Evolutionary conservation across 768 basidiomycete genomes (phyloP), one percentile per base, ranked within the genome.

Genomic region (Butyriboletus loyo): DNA sequence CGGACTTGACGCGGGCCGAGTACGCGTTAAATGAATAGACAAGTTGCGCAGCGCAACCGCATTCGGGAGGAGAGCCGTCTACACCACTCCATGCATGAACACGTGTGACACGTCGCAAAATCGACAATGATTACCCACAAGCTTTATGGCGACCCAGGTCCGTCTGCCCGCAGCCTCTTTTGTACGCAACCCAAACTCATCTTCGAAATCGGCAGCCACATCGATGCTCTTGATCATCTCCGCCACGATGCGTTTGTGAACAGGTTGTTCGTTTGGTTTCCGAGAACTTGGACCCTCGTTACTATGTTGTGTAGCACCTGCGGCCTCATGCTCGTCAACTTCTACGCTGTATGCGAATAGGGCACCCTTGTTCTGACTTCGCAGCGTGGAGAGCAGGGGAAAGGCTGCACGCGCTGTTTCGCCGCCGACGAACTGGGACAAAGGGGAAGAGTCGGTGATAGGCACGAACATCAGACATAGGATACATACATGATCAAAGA

Each of bases 341-440:
- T 95, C 92, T 25, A 92, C 91, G 45, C 85, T 88, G 71, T 97
- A 96, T 21, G 80, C 85, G 57, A 97, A 82, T 13, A 97, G 70
- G 9, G 80, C 75, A 3, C 91, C 94, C 55, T 85, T 87, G 61
- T 89, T 87, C 54, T 79, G 78, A 10, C 68, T 67, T 17, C 92
- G 81, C 24, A 95, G 75, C 13, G 69, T 62, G 36, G 75, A 72
- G 36, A 97, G 78, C 1, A 89, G 65, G 1, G 89, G 85, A 5
- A 89, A 58, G 7, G 86, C 80, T 17, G 79, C 84, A 34, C 80
- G 77, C 0, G 86, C 88, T 0, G 86, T 86, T 53, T 95, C 92
- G 4, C 89, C 93, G 0, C 93, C 92, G 1, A 95, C 93, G 59
- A 96, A 98, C 86, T 92, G 15, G n/a, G 13, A 1, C 7, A 25